Evolutionary conservation across 768 basidiomycete species (phyloP), one percentile per base, ranked within the genome.

Genomic region (Mycena vulgaris): DNA sequence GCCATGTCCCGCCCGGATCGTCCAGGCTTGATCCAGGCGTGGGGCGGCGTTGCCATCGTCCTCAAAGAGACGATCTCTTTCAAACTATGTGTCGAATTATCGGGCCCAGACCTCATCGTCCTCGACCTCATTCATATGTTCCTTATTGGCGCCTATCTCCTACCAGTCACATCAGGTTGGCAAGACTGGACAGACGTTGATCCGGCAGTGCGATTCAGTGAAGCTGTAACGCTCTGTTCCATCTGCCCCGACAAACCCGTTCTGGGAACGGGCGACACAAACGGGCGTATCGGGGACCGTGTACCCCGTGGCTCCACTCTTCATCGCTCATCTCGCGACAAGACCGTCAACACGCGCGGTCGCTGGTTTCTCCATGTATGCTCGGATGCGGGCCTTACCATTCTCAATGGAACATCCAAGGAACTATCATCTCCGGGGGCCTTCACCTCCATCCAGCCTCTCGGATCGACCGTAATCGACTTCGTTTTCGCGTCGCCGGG

Each of bases 401-500:
- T 58, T 31, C 53, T 66, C 2, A 66, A 66, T 25, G 64, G 64
- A 1, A 66, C 64, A 2, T 1, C 1, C 48, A 57, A 17, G 64
- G n/a, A 48, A 23, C 2, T 3, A 11, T 21, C n/a, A 8, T 13
- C 52, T n/a, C 33, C 31, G 19, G 63, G 63, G 1, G 42, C 28
- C 3, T 48, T 31, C n/a, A 57, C 64, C 2, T 66, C 55, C 2
- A 48, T 66, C 42, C 52, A 66, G 23, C 53, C 53, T 1, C 27
- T 48, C 9, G 64, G 64, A 16, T 33, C 30, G 14, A 48, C 53
- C 11, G 64, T 57, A 2, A 48, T 66, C 4, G 64, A 66, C 33
- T 66, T 37, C 23, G 40, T 39, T 2, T 4, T 66, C 1, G 39
- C 19, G 2, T 66, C 64, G 5, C 13, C 30, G 2, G 51, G 31